Evolutionary conservation across 805 yeast genomes (phyloP).

Genomic region (Nakazawaea ishiwadae): DNA sequence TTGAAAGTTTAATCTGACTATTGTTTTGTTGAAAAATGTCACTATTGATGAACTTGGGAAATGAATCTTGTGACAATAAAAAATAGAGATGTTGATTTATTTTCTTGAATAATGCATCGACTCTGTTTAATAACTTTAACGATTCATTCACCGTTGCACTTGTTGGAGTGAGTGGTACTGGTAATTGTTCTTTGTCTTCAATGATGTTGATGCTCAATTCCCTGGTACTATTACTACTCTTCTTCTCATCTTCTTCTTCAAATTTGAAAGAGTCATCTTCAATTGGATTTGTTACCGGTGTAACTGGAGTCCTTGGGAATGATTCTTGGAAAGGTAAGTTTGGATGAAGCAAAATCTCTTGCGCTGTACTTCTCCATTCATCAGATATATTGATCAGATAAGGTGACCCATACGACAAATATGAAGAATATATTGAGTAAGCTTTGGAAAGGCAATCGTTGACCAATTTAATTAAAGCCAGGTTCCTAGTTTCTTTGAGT

Average conservation of each 20-base stretch:
- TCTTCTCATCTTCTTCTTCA: neutral
- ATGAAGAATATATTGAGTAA: constrained; percentile 61
- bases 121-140: constrained; percentile 29
- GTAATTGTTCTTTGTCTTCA: neutral
- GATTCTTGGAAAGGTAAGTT: constrained; percentile 26
- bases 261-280: neutral
- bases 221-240: neutral
- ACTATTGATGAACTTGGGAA: constrained; percentile 59
- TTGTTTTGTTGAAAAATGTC: constrained; percentile 30
- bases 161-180: constrained; percentile 24
- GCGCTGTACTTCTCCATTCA: constrained; percentile 38
- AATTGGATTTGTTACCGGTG: neutral
- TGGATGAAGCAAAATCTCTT: constrained; percentile 33
- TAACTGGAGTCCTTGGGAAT: constrained; percentile 8
- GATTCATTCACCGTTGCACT: constrained; percentile 27
- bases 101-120: constrained; percentile 40
- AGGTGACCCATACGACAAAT: constrained; percentile 62
- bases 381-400: constrained; percentile 67
- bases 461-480: constrained; percentile 37
- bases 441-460: constrained; percentile 57
- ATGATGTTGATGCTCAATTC: neutral
- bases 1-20: constrained; percentile 8
- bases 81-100: constrained; percentile 46
- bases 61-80: constrained; percentile 69
- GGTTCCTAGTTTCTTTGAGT: constrained; percentile 25